Evolutionary conservation across 495 filamentous ascomycete genomes (phyloP), one percentile per base, ranked within the genome.

Genomic region (Friedmanniomyces endolithicus): DNA sequence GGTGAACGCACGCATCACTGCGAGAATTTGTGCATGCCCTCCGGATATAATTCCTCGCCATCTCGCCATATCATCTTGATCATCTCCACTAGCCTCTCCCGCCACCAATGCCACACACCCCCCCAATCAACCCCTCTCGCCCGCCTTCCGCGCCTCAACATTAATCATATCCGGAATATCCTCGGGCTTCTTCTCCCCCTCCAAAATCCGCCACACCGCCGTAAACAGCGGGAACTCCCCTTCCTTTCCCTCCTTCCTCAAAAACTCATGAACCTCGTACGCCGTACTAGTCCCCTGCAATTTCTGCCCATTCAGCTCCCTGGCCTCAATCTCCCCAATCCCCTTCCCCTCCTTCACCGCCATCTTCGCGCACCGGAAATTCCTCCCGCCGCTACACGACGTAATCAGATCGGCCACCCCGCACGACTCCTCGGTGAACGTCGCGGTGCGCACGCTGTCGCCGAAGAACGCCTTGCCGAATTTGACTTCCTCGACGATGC

Each of bases 391-490:
- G 56, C 80, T 83, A 71, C 90, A 96, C 59, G 82, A 88, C 17
- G 94, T 97, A 63, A 97, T 95, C 63, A 99, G 72, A 71, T 99
- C 94, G 31, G 94, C 92, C 50, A 97, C 89, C 56, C 94, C 94
- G 37, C 87, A 88, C 64, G 86, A 94, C 74, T 97, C 90, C 64
- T 96, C 88, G 16, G 89, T 95, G 70, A 99, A 95, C 6, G 94
- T 97, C 46, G 73, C 81, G 19, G 83, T 78, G 29, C 83, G 74
- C 44, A 92, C 84, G 1, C 83, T 83, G 51, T 87, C 78, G 11
- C 78, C 78, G 67, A 96, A 99, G 77, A 95, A 99, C 63, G 82
- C 79, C 68, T 87, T 85, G 35, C 89, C 90, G 61, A 99, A 99
- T 57, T 86, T 84, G 53, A 95, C 89, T 68, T 95, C 84, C 70